Evolutionary conservation across 2,329 filamentous ascomycete species (phyloP).

Genomic region (Davidsoniella virescens): DNA sequence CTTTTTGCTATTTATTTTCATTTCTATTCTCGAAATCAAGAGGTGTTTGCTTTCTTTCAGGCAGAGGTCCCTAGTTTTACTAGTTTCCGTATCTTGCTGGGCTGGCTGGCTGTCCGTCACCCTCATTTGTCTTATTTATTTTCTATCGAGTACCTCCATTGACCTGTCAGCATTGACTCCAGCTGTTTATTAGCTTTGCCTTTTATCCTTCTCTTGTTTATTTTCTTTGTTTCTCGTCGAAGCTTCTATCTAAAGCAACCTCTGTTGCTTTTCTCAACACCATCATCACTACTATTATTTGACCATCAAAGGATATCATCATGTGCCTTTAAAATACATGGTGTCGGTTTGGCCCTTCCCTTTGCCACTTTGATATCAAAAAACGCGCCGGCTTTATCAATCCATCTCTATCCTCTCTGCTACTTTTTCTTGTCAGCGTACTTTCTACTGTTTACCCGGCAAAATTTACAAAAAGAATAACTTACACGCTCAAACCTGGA

Average conservation of each 20-base stretch:
- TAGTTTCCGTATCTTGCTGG: not conserved
- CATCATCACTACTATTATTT: not conserved
- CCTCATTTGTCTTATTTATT: too few relatives aligned
- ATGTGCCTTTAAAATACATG: too few relatives aligned
- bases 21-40: not conserved
- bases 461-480: too few relatives aligned
- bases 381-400: too few relatives aligned
- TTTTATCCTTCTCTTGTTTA: conserved; percentile 2
- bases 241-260: not conserved
- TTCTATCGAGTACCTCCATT: not conserved
- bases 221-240: conserved; percentile 1
- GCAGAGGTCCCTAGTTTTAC: not conserved
- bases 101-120: too few relatives aligned
- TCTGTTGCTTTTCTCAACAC: not conserved
- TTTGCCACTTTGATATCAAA: not conserved
- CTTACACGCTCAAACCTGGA: too few relatives aligned
- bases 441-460: too few relatives aligned
- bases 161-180: not conserved
- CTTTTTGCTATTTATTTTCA: not conserved
- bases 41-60: not conserved
- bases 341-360: not conserved
- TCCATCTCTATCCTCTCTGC: not conserved
- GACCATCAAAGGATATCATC: too few relatives aligned
- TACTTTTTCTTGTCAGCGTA: not conserved
- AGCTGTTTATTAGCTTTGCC: not conserved